Evolutionary conservation across 371 early-diverging fungal genomes (phyloP).

Genomic region (Mortierella sp.): DNA sequence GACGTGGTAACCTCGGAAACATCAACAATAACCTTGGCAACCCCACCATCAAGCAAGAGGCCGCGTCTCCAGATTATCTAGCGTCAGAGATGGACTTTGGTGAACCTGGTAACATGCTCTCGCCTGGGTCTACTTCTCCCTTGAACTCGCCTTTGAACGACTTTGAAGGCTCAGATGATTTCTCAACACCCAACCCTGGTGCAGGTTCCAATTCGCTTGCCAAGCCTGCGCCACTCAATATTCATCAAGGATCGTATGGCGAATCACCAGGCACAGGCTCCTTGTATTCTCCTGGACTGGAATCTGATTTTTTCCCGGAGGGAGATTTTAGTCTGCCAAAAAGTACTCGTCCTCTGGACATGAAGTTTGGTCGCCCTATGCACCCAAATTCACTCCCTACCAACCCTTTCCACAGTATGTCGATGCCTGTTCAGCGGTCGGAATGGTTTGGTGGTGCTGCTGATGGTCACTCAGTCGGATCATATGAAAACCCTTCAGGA

Average conservation of each 20-base stretch:
- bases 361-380: constrained; percentile 52
- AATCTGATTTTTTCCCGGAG: constrained; percentile 57
- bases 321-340: constrained; percentile 52
- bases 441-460: constrained; percentile 51
- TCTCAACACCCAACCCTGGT: constrained; percentile 6
- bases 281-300: constrained; percentile 45
- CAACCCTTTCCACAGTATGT: constrained; percentile 53
- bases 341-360: constrained; percentile 31
- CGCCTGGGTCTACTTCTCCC: constrained; percentile 53
- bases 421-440: constrained; percentile 55
- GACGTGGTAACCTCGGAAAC: constrained; percentile 24
- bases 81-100: constrained; percentile 53
- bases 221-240: constrained; percentile 37
- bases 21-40: constrained; percentile 24
- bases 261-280: constrained; percentile 50
- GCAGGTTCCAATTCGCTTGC: constrained; percentile 10
- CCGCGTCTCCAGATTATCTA: constrained; percentile 54
- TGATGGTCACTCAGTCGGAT: constrained; percentile 49
- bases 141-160: constrained; percentile 53
- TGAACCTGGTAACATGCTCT: constrained; percentile 51
- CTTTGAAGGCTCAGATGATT: constrained; percentile 52
- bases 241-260: constrained; percentile 44
- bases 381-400: constrained; percentile 34
- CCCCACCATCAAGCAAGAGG: constrained; percentile 43
- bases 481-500: constrained; percentile 48